These are phyloP conservation scores for Malbranchea cinnamomea DNA, from an alignment of 2,329 filamentous ascomycete species.

Conservation along the genomic window DNA sequence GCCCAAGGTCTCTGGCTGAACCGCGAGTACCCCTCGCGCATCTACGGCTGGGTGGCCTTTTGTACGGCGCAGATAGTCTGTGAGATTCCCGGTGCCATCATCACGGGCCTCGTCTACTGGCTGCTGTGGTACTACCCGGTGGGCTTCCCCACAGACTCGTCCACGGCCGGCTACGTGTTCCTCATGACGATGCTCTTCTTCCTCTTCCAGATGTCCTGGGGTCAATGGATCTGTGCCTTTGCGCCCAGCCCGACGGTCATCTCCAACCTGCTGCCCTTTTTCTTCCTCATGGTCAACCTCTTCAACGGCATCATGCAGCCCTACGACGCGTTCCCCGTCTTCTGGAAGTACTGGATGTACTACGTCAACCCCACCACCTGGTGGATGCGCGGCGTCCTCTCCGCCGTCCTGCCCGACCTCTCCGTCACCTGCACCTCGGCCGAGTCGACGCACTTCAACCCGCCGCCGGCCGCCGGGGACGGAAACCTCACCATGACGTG, in stretches of 20 bases:
- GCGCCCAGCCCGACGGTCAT: constrained; percentile 67
- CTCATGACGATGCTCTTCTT: constrained; percentile 67
- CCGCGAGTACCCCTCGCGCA: constrained; percentile 56
- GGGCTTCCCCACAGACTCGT: constrained; percentile 50
- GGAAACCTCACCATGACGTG: no score
- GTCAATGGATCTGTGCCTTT: constrained; percentile 74
- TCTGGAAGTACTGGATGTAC: constrained; percentile 61
- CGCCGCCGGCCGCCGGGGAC: constrained; percentile 46
- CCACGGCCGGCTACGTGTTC: constrained; percentile 58
- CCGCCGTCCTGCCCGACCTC: constrained; percentile 42
- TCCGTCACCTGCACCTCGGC: constrained; percentile 35
- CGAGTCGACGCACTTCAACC: constrained; percentile 52
- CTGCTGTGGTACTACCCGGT: constrained; percentile 63
- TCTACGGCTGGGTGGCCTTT: constrained; percentile 67
- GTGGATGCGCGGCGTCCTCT: constrained; percentile 56
- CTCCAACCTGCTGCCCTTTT: constrained; percentile 54
- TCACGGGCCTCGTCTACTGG: constrained; percentile 54
- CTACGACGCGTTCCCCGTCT: constrained; percentile 48
- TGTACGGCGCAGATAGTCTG: constrained; percentile 56
- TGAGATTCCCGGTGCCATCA: constrained; percentile 56
- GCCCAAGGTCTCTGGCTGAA: constrained; percentile 60
- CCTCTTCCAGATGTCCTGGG: constrained; percentile 61
- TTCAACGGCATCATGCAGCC: constrained; percentile 68
- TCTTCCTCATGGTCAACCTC: constrained; percentile 61
- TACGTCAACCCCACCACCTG: constrained; percentile 55